Evolutionary conservation across 306 rosid species (phyloP).

Genomic region (Castanea mollissima): DNA sequence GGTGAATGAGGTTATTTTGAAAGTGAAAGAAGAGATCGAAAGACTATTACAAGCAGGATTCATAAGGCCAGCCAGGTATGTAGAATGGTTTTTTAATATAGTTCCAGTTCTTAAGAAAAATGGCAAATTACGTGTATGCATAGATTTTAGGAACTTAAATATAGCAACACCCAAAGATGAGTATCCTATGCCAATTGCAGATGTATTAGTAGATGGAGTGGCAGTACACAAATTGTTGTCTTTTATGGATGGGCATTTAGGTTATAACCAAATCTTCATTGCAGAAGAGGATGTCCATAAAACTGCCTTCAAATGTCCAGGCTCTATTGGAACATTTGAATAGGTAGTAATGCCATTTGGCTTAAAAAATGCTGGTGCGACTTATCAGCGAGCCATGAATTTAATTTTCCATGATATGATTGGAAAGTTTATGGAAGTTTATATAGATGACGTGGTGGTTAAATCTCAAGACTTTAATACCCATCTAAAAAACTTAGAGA

Average conservation of each 20-base stretch:
- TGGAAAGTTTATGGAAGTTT: neutral
- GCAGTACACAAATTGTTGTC: neutral
- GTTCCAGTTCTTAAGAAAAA: too few relatives aligned
- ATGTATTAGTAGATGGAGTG: neutral
- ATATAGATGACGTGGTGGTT: neutral
- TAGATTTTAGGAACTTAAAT: neutral
- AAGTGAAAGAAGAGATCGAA: neutral
- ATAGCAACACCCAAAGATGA: neutral
- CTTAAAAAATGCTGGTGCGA: neutral
- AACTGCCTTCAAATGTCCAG: too few relatives aligned
- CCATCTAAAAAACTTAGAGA: neutral
- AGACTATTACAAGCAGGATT: neutral
- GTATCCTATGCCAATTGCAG: neutral
- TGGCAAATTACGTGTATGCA: neutral
- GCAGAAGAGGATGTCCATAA: neutral
- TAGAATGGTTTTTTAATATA: too few relatives aligned
- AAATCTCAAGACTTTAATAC: neutral
- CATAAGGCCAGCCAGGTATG: neutral
- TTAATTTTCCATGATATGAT: neutral
- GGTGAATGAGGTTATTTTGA: neutral
- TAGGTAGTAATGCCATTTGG: neutral
- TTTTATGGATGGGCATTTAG: neutral
- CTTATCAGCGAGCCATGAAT: neutral
- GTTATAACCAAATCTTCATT: neutral
- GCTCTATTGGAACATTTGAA: neutral